A percentile compares a stretch with the other conserved stretches of the same genome.
phyloP scores from a whole-genome alignment of 177 flowering plant genomes.

The Tripterygium wilfordii region DNA sequence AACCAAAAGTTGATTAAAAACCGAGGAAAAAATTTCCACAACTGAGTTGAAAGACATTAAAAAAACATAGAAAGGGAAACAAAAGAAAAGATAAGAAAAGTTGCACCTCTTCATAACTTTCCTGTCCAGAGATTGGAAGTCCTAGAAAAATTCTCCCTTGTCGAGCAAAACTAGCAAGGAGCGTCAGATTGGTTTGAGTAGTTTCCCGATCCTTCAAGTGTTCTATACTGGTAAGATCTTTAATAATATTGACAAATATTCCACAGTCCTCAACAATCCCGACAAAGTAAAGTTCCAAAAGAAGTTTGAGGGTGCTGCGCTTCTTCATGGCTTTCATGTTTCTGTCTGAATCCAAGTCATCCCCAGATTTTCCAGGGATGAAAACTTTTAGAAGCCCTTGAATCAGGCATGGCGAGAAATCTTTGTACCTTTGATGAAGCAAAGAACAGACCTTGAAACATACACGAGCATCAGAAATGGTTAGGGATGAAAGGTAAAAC shows the following conservation, averaged over 20 bases:
- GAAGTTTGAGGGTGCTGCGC: conserved; percentile 82
- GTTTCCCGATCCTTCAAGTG: conserved; percentile 89
- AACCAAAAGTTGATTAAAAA: background rate
- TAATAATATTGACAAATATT: conserved; percentile 68
- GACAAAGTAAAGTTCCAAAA: conserved; percentile 89
- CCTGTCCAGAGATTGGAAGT: conserved; percentile 76
- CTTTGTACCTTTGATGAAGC: conserved; percentile 97
- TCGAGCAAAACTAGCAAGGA: conserved; percentile 90
- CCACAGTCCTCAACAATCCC: conserved; percentile 80
- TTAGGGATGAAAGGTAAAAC: no score
- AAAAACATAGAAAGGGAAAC: background rate
- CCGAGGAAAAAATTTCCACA: no score
- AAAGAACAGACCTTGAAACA: conserved; percentile 71
- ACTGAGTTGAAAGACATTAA: no score
- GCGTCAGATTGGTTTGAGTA: conserved; percentile 84
- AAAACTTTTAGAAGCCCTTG: conserved; percentile 88
- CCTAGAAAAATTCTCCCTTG: conserved; percentile 90
- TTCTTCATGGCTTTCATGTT: conserved; percentile 89
- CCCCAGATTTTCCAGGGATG: conserved; percentile 79
- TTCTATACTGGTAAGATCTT: conserved; percentile 82
- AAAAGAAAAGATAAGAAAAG: conserved; percentile 5
- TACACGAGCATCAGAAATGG: conserved; percentile 2
- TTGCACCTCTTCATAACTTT: conserved; percentile 76
- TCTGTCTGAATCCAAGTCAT: conserved; percentile 74
- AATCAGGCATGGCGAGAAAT: conserved; percentile 73